Conservation (phyloP, 768 basidiomycete species). For the Lentinula sp. region DNA sequence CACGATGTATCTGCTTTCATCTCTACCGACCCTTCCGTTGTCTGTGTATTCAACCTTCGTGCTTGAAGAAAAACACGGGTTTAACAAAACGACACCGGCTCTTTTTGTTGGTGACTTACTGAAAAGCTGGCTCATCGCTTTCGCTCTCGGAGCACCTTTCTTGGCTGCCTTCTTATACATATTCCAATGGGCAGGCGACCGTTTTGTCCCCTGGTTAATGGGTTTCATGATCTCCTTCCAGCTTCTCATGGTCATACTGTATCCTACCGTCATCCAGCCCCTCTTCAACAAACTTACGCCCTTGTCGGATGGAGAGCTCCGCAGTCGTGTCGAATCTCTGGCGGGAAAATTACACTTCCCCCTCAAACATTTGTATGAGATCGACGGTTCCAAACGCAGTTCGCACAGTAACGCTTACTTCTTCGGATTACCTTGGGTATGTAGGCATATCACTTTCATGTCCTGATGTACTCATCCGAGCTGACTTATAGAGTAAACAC, state of each 20-base stretch:
- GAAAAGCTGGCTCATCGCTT: conserved; percentile 71
- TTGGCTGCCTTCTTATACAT: conserved; percentile 82
- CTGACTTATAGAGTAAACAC: conserved; percentile 64
- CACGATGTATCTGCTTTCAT: conserved; percentile 58
- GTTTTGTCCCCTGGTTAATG: conserved; percentile 93
- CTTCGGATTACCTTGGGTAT: conserved; percentile 91
- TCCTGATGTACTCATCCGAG: not conserved
- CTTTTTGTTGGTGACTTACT: conserved; percentile 77
- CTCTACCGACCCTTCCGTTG: conserved; percentile 68
- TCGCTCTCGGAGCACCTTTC: conserved; percentile 78
- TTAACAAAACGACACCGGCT: conserved; percentile 85
- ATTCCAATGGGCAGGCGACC: conserved; percentile 90
- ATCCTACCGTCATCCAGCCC: conserved; percentile 87
- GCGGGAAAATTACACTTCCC: conserved; percentile 87
- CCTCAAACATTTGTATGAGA: conserved; percentile 90
- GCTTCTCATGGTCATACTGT: conserved; percentile 74
- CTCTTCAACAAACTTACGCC: conserved; percentile 97
- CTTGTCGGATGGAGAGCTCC: conserved; percentile 69
- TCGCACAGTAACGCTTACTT: conserved; percentile 98
- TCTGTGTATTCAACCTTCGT: conserved; percentile 87
- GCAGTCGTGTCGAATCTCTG: conserved; percentile 69
- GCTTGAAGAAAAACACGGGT: conserved; percentile 91
- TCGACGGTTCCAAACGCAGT: conserved; percentile 94
- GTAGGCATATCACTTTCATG: conserved; percentile 10
- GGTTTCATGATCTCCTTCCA: conserved; percentile 86